Percentiles rank a stretch among this genome's conserved stretches.
Conservation (phyloP, 352 stramenopile species). For the Phytopythium montanum region DNA sequence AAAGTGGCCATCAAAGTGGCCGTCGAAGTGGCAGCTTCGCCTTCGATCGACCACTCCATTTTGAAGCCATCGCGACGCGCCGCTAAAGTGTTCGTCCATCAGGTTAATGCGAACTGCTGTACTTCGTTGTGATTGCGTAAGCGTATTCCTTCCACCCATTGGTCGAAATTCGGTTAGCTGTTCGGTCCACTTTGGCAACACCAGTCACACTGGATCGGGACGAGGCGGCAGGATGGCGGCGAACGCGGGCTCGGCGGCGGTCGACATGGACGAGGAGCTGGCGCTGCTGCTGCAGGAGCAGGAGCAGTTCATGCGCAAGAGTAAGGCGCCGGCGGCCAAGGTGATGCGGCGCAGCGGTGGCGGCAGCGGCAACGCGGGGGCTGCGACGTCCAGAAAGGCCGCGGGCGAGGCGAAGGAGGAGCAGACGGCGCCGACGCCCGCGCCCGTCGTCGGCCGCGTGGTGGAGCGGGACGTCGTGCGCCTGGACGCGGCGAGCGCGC, state of each 20-base stretch:
- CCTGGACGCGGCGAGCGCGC: conserved; percentile 29
- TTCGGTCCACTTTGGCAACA: neutral
- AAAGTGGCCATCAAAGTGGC: neutral
- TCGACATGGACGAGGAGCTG: conserved; percentile 78
- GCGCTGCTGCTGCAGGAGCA: conserved; percentile 78
- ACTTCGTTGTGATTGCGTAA: neutral
- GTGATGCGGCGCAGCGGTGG: conserved; percentile 28
- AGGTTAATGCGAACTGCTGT: neutral
- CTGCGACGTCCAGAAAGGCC: neutral
- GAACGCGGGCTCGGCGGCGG: neutral
- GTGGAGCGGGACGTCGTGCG: conserved; percentile 57
- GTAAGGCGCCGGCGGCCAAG: conserved; percentile 56
- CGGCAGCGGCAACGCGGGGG: too few relatives aligned
- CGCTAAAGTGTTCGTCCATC: neutral
- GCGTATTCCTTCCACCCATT: neutral
- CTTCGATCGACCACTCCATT: neutral
- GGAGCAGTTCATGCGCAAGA: conserved; percentile 67
- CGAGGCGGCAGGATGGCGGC: neutral
- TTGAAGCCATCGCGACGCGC: neutral
- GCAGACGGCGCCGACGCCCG: conserved; percentile 10
- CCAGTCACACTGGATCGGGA: neutral
- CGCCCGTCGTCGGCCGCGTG: conserved; percentile 51
- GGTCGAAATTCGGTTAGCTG: too few relatives aligned
- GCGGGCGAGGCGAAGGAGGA: conserved; percentile 5
- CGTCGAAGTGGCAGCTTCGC: neutral